Conservation (phyloP, 1,139 yeast species). For the Magnusiomyces paraingens region DNA sequence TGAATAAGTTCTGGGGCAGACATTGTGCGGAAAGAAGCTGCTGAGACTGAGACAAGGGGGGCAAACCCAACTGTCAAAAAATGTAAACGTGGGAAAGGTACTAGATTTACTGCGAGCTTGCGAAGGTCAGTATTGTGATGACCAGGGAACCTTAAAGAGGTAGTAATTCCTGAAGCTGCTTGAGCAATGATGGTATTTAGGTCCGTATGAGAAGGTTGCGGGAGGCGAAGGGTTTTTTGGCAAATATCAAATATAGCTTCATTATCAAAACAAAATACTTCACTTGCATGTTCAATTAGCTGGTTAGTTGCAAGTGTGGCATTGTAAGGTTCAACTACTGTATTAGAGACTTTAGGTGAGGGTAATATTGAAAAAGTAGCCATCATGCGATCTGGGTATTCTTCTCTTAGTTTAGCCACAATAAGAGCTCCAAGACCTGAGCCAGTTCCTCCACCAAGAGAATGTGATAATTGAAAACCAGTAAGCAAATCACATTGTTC, state of each 20-base stretch:
- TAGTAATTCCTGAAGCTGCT: constrained; percentile 83
- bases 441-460: constrained; percentile 98
- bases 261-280: constrained; percentile 83
- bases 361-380: constrained; percentile 89
- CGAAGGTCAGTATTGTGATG: constrained; percentile 85
- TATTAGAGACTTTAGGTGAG: constrained; percentile 72
- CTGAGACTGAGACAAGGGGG: constrained; percentile 68
- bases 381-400: constrained; percentile 76
- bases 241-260: constrained; percentile 65
- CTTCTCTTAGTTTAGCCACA: constrained; percentile 70
- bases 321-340: constrained; percentile 95
- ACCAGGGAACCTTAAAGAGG: constrained; percentile 85
- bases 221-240: constrained; percentile 40
- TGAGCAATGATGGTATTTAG: constrained; percentile 79
- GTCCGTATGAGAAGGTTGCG: constrained; percentile 71
- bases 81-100: constrained; percentile 87
- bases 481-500: constrained; percentile 88
- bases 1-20: constrained; percentile 88
- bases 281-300: constrained; percentile 77
- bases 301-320: constrained; percentile 74
- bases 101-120: constrained; percentile 70
- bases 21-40: constrained; percentile 74
- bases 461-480: constrained; percentile 85
- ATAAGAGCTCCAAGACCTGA: constrained; percentile 87
- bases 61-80: constrained; percentile 90